Conservation (phyloP, 1,284 basidiomycete species). For the Apiotrichum brassicae region DNA sequence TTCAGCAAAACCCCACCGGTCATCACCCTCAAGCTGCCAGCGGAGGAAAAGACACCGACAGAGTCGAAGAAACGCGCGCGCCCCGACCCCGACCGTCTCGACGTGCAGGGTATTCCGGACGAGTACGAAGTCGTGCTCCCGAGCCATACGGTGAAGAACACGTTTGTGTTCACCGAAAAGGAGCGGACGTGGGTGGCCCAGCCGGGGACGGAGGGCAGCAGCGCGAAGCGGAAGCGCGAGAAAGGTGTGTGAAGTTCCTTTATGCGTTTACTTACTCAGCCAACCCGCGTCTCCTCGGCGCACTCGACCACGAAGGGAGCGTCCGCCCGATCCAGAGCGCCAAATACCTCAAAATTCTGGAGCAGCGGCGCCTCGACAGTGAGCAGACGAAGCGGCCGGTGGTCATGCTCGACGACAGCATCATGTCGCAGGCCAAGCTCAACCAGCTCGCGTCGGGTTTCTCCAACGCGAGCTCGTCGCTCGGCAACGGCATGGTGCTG, state of each 20-base stretch:
- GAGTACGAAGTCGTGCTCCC: slow-evolving; percentile 37
- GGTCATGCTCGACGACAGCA: slow-evolving; percentile 44
- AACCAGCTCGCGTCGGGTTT: slow-evolving; percentile 40
- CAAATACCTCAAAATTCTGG: slow-evolving; percentile 48
- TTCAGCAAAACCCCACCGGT: slow-evolving; percentile 4
- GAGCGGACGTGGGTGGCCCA: slow-evolving; percentile 19
- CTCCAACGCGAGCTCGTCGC: slow-evolving; percentile 27
- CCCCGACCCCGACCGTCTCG: too few species aligned
- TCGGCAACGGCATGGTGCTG: slow-evolving; percentile 35
- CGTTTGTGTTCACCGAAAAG: slow-evolving; percentile 38
- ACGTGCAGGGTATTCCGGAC: slow-evolving; percentile 30
- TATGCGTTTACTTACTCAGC: slow-evolving; percentile 9
- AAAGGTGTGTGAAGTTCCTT: slow-evolving; percentile 23
- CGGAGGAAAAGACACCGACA: slow-evolving; percentile 5
- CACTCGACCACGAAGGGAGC: slow-evolving; percentile 41
- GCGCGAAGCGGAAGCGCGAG: slow-evolving; percentile 29
- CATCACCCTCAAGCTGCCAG: slow-evolving; percentile 18
- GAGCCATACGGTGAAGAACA: slow-evolving; percentile 33
- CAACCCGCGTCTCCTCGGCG: slow-evolving; percentile 31
- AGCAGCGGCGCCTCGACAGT: slow-evolving; percentile 44
- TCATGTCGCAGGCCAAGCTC: slow-evolving; percentile 32
- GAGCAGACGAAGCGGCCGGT: slow-evolving; percentile 47
- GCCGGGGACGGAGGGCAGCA: slow-evolving; percentile 8
- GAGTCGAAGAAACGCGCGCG: slow-evolving; percentile 10
- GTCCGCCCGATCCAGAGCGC: slow-evolving; percentile 38